Evolutionary conservation across 1,284 basidiomycete species (phyloP).

Genomic region (Vanrija pseudolonga): DNA sequence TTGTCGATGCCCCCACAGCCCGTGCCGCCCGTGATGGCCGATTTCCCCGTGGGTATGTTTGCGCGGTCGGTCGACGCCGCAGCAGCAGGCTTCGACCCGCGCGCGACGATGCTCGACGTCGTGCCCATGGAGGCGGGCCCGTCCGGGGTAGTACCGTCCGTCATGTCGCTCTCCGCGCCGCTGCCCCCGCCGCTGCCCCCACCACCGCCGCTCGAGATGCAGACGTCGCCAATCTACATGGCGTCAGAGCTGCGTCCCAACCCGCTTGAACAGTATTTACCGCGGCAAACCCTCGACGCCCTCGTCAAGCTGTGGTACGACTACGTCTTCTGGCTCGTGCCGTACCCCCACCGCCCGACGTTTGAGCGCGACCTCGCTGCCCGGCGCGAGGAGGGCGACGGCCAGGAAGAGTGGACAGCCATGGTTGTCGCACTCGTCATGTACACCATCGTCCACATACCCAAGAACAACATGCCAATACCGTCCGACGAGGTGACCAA

Average conservation of each 20-base stretch:
- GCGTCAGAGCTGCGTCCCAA: no score
- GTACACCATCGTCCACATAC: slow-evolving; percentile 60
- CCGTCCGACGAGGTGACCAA: slow-evolving; percentile 8
- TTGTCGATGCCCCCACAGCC: no score
- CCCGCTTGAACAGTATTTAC: background rate
- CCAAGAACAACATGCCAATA: slow-evolving; percentile 12
- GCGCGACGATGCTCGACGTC: no score
- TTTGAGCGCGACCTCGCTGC: slow-evolving; percentile 75
- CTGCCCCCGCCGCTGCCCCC: background rate
- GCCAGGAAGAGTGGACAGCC: slow-evolving; percentile 63
- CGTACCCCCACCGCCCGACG: slow-evolving; percentile 56
- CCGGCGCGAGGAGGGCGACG: slow-evolving; percentile 68
- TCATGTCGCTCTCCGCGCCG: background rate
- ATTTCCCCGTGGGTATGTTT: no score
- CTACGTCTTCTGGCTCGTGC: slow-evolving; percentile 76
- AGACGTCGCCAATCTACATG: no score
- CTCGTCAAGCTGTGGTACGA: slow-evolving; percentile 79
- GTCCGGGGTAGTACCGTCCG: no score
- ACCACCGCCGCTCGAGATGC: no score
- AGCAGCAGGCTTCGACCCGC: no score
- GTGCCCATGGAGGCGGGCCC: no score
- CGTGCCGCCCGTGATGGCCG: no score
- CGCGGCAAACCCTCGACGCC: slow-evolving; percentile 7
- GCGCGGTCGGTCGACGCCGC: background rate
- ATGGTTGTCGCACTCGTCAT: slow-evolving; percentile 78